Base-by-base conservation (phyloP, 73 alveolate species). In the Blepharisma stoltei region DNA sequence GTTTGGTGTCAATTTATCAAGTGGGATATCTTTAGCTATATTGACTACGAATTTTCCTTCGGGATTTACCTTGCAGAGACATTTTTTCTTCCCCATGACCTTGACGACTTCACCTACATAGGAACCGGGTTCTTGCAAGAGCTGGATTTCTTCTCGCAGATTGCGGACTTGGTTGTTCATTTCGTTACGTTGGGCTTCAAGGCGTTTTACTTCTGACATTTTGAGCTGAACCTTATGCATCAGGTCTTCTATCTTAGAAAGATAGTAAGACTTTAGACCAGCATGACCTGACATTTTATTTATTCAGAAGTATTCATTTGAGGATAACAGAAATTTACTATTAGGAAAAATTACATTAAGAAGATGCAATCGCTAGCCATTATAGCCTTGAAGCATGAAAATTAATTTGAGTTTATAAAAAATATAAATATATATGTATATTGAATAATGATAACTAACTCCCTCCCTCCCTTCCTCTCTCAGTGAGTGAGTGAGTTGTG, bases 21-120 rank as follows among this genome's bases (percentile, higher is more conserved):
- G 87, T 55, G 97, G 92, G 78, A 97, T 96, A 83, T 86, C 88
- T 80, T 95, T 93, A 71, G 94, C 99, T 53, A 96, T 89, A 83
- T 94, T 95, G 46, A 97, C 99, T 52, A 96, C 98, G 83, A 95
- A 97, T 77, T 97, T 97, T 53, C 99, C 99, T 67, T 97, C 99
- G 37, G 96, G 92, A 8, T 91, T 85, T 54, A 92, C 86, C 89
- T 92, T 92, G 47, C 91, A 95, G 43, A 92, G 81, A 49, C 93
- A 91, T 78, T 88, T 90, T 60, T 92, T 92, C 65, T 84, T 83
- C 71, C 98, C 97, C 97, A 97, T 91, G 43, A 95, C 88, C 88
- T 97, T 97, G 67, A 90, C 86, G 84, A 97, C 99, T 86, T 97
- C 99, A 6, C 99, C 99, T 44, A 97, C 97, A 77, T 93, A 87